These are phyloP conservation scores for Xylaria multiplex DNA, from an alignment of 2,329 filamentous ascomycete genomes.

Conservation along the genomic window DNA sequence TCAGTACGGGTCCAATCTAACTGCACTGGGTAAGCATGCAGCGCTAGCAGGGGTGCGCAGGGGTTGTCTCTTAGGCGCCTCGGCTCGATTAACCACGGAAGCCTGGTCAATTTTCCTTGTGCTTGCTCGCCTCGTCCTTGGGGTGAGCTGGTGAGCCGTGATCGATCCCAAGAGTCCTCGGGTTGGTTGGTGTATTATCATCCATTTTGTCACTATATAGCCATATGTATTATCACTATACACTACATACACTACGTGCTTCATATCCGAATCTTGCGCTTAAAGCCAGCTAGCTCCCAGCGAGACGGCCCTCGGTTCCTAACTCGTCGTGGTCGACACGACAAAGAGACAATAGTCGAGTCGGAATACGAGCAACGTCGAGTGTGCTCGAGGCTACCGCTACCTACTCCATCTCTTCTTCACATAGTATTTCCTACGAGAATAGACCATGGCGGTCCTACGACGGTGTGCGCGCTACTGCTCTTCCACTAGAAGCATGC, in stretches of 20 bases:
- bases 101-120: conserved; percentile 11
- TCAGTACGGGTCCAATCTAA: conserved; percentile 31
- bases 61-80: conserved; percentile 32
- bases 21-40: conserved; percentile 16
- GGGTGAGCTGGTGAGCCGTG: not conserved
- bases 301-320: not conserved
- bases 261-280: not conserved
- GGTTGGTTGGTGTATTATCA: too few relatives aligned
- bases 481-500: not conserved
- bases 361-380: too few relatives aligned
- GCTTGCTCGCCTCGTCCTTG: not conserved
- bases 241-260: not conserved
- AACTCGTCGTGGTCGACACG: not conserved
- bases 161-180: not conserved
- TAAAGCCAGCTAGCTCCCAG: not conserved
- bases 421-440: conserved; percentile 10
- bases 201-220: not conserved
- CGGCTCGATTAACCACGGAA: conserved; percentile 46
- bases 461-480: conserved; percentile 7
- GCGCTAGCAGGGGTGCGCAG: not conserved
- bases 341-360: not conserved
- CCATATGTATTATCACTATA: not conserved
- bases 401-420: conserved; percentile 3
- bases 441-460: conserved; percentile 9
- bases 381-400: too few relatives aligned